These are phyloP conservation scores for Alternaria burnsii DNA, from an alignment of 2,329 filamentous ascomycete species.

Conservation along the genomic window DNA sequence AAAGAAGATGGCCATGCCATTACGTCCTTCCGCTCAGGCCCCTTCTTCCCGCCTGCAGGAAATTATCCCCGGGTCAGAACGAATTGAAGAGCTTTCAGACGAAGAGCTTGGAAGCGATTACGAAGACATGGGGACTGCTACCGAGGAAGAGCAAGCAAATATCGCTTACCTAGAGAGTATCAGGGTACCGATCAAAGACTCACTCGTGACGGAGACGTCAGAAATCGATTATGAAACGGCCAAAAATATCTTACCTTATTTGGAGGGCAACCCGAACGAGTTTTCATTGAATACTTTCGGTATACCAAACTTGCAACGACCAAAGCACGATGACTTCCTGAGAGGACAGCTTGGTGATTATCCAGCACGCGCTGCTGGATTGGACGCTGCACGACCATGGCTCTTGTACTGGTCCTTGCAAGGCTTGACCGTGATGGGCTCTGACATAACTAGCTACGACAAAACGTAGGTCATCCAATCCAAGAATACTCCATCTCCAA, in stretches of 20 bases:
- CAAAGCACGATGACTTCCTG: slow-evolving; percentile 69
- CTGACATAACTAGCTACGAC: slow-evolving; percentile 73
- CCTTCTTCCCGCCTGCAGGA: slow-evolving; percentile 41
- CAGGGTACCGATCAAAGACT: slow-evolving; percentile 69
- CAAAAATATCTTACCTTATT: slow-evolving; percentile 72
- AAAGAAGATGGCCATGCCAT: slow-evolving; percentile 39
- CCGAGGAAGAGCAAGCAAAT: slow-evolving; percentile 38
- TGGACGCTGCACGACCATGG: slow-evolving; percentile 93
- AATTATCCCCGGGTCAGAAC: slow-evolving; percentile 31
- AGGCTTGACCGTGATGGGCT: slow-evolving; percentile 77
- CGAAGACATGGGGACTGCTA: slow-evolving; percentile 48
- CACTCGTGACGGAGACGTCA: slow-evolving; percentile 73
- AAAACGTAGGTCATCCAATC: slow-evolving; percentile 61
- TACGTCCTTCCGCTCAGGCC: slow-evolving; percentile 26
- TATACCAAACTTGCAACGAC: slow-evolving; percentile 75
- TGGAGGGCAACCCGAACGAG: slow-evolving; percentile 64
- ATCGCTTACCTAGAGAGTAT: slow-evolving; percentile 43
- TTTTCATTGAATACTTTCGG: slow-evolving; percentile 72
- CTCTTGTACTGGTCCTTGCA: slow-evolving; percentile 91
- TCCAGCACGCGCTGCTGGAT: slow-evolving; percentile 73
- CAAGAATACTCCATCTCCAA: neutral
- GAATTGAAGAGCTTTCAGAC: slow-evolving; percentile 51
- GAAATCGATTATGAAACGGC: slow-evolving; percentile 73
- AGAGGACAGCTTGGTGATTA: slow-evolving; percentile 64
- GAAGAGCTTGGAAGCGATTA: slow-evolving; percentile 39